These are phyloP conservation scores for Sistotremastrum niveocremeum DNA, from an alignment of 768 basidiomycete genomes.

Conservation along the genomic window DNA sequence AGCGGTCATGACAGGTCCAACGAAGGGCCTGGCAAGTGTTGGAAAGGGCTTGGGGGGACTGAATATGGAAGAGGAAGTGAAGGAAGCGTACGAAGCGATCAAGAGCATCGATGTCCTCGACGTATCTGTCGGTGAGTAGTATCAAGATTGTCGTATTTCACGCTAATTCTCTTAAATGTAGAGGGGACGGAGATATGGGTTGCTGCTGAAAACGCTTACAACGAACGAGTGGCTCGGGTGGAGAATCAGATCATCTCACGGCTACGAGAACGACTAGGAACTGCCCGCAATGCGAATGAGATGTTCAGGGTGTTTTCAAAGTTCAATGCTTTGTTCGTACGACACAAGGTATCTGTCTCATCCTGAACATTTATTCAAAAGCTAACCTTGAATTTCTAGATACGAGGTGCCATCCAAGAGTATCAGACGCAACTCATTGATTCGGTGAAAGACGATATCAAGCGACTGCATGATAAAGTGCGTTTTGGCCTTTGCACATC, in stretches of 20 bases:
- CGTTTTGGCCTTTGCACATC: background rate
- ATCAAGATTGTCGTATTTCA: background rate
- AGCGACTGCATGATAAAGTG: slow-evolving; percentile 85
- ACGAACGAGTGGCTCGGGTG: slow-evolving; percentile 91
- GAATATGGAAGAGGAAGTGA: slow-evolving; percentile 97
- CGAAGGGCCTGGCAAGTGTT: slow-evolving; percentile 64
- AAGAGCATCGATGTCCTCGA: slow-evolving; percentile 95
- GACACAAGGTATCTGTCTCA: slow-evolving; percentile 61
- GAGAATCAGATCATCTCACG: slow-evolving; percentile 98
- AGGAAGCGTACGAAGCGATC: slow-evolving; percentile 92
- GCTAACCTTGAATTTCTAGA: slow-evolving; percentile 30
- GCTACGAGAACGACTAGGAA: slow-evolving; percentile 81
- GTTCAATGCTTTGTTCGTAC: slow-evolving; percentile 92
- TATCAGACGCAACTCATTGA: slow-evolving; percentile 98
- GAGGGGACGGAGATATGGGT: slow-evolving; percentile 99
- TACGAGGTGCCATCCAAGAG: slow-evolving; percentile 96
- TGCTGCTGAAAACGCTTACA: slow-evolving; percentile 93
- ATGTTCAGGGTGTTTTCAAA: slow-evolving; percentile 99
- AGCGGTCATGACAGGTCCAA: slow-evolving; percentile 92
- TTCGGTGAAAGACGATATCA: slow-evolving; percentile 97
- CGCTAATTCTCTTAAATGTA: slow-evolving; percentile 16
- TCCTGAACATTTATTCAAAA: background rate
- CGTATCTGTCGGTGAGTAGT: slow-evolving; percentile 69
- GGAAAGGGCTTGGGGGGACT: slow-evolving; percentile 75
- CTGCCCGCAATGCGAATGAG: slow-evolving; percentile 94